Evolutionary conservation across 345 rosid genomes (phyloP).

Genomic region (Garcia nutans): DNA sequence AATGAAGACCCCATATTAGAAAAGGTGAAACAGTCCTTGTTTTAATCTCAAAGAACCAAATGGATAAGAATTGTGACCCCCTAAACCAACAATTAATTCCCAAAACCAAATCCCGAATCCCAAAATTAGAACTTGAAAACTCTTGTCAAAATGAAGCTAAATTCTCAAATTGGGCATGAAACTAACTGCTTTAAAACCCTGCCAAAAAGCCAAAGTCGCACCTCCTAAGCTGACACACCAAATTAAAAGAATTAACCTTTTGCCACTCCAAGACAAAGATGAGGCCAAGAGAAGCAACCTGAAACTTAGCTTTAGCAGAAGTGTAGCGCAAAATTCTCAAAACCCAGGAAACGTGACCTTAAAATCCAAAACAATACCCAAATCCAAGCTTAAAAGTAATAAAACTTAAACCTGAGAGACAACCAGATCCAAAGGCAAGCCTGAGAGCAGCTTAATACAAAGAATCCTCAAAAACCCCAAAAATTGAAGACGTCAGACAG

Average conservation of each 20-base stretch:
- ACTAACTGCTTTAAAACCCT: not conserved
- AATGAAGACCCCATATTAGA: slow-evolving; percentile 2
- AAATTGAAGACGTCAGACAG: not conserved
- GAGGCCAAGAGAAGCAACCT: not conserved
- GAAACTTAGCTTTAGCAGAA: slow-evolving; percentile 13
- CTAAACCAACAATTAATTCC: not conserved
- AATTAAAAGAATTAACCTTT: not conserved
- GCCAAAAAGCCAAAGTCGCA: not conserved
- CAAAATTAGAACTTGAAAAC: not conserved
- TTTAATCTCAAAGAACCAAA: not conserved
- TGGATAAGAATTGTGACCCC: slow-evolving; percentile 6
- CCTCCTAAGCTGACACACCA: not conserved
- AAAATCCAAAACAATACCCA: not conserved
- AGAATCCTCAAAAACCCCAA: not conserved
- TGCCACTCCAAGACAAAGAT: not conserved
- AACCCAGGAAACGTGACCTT: slow-evolving; percentile 6
- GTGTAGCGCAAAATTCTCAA: not conserved
- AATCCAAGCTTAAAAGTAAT: not conserved
- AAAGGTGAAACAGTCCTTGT: not conserved
- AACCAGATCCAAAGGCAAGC: not conserved
- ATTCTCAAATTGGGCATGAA: not conserved
- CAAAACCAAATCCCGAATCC: not conserved
- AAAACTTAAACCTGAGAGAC: no score
- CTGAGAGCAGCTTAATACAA: not conserved
- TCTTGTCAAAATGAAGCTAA: not conserved